Evolutionary conservation across 345 rosid species (phyloP).

Genomic region (Murraya paniculata): DNA sequence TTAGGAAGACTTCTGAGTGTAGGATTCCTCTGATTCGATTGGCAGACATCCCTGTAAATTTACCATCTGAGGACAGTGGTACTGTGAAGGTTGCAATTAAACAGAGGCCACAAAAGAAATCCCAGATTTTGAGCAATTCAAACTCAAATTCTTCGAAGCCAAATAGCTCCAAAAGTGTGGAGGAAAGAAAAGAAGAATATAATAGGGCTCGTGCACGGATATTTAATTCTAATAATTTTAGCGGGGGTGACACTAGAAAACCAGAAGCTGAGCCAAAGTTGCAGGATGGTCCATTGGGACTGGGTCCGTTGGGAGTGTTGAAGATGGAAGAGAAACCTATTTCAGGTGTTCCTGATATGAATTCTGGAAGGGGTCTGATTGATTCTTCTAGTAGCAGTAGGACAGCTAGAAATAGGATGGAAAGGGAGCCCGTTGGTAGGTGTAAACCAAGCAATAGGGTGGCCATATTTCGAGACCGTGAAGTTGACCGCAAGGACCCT

Average conservation of each 20-base stretch:
- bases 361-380: conserved; percentile 37
- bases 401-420: conserved; percentile 54
- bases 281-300: conserved; percentile 41
- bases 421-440: conserved; percentile 62
- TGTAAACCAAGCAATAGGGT: conserved; percentile 50
- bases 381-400: conserved; percentile 53
- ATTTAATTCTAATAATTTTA: conserved; percentile 46
- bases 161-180: conserved; percentile 62
- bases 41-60: conserved; percentile 69
- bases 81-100: conserved; percentile 66
- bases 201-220: conserved; percentile 78
- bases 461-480: conserved; percentile 82
- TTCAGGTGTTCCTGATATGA: conserved; percentile 40
- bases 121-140: conserved; percentile 27
- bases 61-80: conserved; percentile 56
- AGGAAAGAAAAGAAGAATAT: conserved; percentile 85
- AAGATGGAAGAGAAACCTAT: conserved; percentile 49
- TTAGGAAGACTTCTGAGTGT: conserved; percentile 63
- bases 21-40: conserved; percentile 56
- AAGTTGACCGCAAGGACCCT: conserved; percentile 70
- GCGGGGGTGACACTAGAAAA: conserved; percentile 33
- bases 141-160: conserved; percentile 44
- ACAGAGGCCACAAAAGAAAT: conserved; percentile 64
- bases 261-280: conserved; percentile 47
- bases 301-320: conserved; percentile 30